Evolutionary conservation across 78 protist genomes (phyloP).

Genomic region (Dictyostelium intermedium): DNA sequence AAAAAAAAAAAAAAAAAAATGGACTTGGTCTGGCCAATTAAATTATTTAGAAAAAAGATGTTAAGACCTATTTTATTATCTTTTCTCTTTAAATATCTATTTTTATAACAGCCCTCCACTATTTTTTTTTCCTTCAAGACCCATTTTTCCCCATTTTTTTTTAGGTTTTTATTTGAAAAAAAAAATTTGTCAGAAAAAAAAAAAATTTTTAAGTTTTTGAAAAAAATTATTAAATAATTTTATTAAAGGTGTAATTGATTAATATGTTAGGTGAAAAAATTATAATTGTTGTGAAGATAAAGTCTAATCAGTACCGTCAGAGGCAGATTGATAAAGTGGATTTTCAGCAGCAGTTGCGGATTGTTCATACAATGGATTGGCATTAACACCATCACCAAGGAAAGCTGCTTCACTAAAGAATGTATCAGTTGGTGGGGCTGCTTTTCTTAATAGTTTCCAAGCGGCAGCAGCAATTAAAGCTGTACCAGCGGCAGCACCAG

Average conservation of each 20-base stretch:
- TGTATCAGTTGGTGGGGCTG: slow-evolving; percentile 66
- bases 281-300: background rate
- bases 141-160: too few species aligned
- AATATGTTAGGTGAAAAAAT: too few species aligned
- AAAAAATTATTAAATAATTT: background rate
- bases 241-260: background rate
- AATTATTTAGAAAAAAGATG: too few species aligned
- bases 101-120: too few species aligned
- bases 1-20: too few species aligned
- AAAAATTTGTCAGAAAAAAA: too few species aligned
- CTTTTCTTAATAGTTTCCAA: slow-evolving; percentile 31
- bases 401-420: slow-evolving; percentile 63
- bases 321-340: slow-evolving; percentile 39
- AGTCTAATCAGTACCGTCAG: background rate
- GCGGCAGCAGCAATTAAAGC: slow-evolving; percentile 14
- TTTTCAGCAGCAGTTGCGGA: background rate
- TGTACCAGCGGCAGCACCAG: slow-evolving; percentile 44
- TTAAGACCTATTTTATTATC: too few species aligned
- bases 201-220: background rate
- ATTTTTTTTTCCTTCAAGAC: too few species aligned
- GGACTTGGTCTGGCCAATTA: too few species aligned
- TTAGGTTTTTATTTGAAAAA: too few species aligned
- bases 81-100: too few species aligned
- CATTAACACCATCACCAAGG: slow-evolving; percentile 7
- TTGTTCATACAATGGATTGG: slow-evolving; percentile 39